Conservation (phyloP, 768 basidiomycete species). For the Podaxis sp. region DNA sequence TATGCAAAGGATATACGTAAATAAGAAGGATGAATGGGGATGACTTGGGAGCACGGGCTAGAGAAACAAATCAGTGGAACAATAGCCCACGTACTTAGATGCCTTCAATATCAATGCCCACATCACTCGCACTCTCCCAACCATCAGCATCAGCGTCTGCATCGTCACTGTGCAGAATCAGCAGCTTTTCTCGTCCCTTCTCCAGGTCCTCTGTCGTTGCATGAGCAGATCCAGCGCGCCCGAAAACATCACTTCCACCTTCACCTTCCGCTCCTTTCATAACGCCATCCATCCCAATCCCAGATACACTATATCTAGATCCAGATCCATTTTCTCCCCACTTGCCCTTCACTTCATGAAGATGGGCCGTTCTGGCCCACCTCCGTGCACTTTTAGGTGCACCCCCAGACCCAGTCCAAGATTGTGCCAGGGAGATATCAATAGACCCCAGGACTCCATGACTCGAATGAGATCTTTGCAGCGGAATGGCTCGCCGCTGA, state of each 20-base stretch:
- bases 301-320: neutral
- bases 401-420: constrained; percentile 23
- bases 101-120: neutral
- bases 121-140: constrained; percentile 16
- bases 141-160: constrained; percentile 12
- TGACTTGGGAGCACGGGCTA: neutral
- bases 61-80: neutral
- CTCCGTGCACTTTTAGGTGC: constrained; percentile 48
- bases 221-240: neutral
- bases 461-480: constrained; percentile 13
- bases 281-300: neutral
- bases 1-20: neutral
- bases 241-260: constrained; percentile 1
- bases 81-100: neutral
- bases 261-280: neutral
- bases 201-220: neutral
- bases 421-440: constrained; percentile 10
- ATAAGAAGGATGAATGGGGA: neutral
- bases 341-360: constrained; percentile 37
- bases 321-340: neutral
- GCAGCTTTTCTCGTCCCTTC: neutral
- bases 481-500: neutral
- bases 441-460: constrained; percentile 8
- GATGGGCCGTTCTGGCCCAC: constrained; percentile 66
- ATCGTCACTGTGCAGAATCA: neutral